Percentiles rank a stretch among this genome's conserved stretches.
Evolutionary conservation across 2,329 filamentous ascomycete species (phyloP).

Genomic region (Zymoseptoria tritici): DNA sequence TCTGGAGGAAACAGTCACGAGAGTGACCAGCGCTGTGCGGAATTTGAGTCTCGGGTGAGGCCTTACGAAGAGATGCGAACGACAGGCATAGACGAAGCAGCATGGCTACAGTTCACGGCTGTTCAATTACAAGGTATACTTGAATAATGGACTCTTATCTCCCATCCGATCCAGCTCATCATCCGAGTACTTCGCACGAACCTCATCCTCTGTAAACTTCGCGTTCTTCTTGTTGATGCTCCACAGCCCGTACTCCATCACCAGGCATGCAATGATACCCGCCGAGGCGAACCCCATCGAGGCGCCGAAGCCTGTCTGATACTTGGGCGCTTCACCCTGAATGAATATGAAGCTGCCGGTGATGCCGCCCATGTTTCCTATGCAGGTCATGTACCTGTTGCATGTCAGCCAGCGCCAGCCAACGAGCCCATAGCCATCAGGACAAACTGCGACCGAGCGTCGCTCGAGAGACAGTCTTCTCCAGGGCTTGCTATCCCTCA

Average conservation of each 20-base stretch:
- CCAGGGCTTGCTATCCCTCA: no score
- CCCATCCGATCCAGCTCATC: conserved; percentile 33
- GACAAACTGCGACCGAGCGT: no score
- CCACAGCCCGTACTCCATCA: not conserved
- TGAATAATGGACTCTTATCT: conserved; percentile 34
- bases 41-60: conserved; percentile 20
- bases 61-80: no score
- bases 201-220: conserved; percentile 27
- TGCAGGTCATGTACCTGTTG: conserved; percentile 7
- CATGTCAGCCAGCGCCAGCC: conserved; percentile 11
- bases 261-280: conserved; percentile 20
- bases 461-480: no score
- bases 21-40: conserved; percentile 25
- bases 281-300: conserved; percentile 15
- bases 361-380: conserved; percentile 11
- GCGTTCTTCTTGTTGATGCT: conserved; percentile 28
- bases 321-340: conserved; percentile 46
- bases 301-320: conserved; percentile 42
- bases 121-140: conserved; percentile 21
- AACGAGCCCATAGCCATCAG: conserved; percentile 1
- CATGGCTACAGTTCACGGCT: no score
- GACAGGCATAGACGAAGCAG: no score
- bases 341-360: conserved; percentile 11
- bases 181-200: conserved; percentile 30
- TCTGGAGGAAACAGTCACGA: conserved; percentile 27